A percentile compares a stretch with the other conserved stretches of the same genome.
phyloP scores from a whole-genome alignment of 2,329 filamentous ascomycete genomes.

The Lachnellula hyalina region DNA sequence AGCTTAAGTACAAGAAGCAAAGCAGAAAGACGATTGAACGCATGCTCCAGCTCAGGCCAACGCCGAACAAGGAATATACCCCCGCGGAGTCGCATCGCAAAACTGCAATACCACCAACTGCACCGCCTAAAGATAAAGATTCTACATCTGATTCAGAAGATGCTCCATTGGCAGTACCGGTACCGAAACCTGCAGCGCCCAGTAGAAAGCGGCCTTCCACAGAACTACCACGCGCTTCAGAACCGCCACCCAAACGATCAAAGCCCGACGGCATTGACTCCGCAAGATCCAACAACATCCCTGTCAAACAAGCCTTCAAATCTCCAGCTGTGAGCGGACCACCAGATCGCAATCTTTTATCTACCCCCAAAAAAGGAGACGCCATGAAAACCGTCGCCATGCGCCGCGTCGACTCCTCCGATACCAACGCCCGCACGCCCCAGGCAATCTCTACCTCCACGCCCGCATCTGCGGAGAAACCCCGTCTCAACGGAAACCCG shows the following conservation, averaged over 20 bases:
- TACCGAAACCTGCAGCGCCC: constrained; percentile 24
- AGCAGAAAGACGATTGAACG: constrained; percentile 23
- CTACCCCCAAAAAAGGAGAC: constrained; percentile 39
- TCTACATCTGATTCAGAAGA: constrained; percentile 21
- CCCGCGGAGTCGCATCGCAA: neutral
- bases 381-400: constrained; percentile 32
- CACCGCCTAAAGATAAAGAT: neutral
- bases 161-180: constrained; percentile 35
- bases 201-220: constrained; percentile 21
- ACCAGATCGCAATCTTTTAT: constrained; percentile 27
- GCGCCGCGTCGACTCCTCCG: constrained; percentile 36
- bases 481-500: constrained; percentile 23
- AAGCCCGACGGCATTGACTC: constrained; percentile 31
- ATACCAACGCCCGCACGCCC: constrained; percentile 37
- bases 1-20: constrained; percentile 28
- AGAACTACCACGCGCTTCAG: constrained; percentile 25
- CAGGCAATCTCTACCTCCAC: constrained; percentile 26
- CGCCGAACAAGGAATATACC: constrained; percentile 10
- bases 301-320: constrained; percentile 31
- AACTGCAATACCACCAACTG: constrained; percentile 8
- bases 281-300: constrained; percentile 31
- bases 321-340: constrained; percentile 28
- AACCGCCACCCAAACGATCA: constrained; percentile 31
- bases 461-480: constrained; percentile 29
- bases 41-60: constrained; percentile 22